Percentiles rank a stretch among this genome's conserved stretches.
Evolutionary conservation across 176 grass and related monocot species (phyloP).

Genomic region (Avena sativa): DNA sequence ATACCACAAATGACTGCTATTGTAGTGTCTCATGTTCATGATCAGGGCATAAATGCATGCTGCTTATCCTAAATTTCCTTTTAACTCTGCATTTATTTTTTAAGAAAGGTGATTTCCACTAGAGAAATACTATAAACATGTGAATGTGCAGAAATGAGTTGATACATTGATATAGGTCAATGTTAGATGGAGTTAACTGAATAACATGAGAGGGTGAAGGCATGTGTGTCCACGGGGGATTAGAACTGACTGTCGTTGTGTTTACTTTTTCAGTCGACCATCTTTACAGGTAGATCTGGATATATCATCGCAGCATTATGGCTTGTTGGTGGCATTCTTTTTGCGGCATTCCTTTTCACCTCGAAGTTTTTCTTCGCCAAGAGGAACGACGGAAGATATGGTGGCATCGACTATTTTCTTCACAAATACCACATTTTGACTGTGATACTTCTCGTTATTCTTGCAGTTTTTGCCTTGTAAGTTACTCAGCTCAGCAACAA

Average conservation of each 20-base stretch:
- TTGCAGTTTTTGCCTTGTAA: conserved; percentile 77
- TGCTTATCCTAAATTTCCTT: not conserved
- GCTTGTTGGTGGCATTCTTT: conserved; percentile 60
- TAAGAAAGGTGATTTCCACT: no score
- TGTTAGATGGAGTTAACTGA: not conserved
- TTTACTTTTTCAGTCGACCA: conserved; percentile 75
- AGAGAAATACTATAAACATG: no score
- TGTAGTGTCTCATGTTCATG: not conserved
- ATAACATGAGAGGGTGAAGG: not conserved
- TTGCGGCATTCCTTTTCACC: conserved; percentile 27
- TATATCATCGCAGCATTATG: conserved; percentile 78
- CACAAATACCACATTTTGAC: conserved; percentile 48
- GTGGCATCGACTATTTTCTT: conserved; percentile 42
- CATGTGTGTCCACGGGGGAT: not conserved
- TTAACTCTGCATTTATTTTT: not conserved
- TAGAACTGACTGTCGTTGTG: conserved; percentile 38
- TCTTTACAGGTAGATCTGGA: conserved; percentile 91
- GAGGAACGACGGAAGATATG: conserved; percentile 37
- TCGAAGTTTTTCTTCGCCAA: conserved; percentile 55
- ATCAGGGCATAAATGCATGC: not conserved
- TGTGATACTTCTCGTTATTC: conserved; percentile 58
- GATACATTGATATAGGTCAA: not conserved
- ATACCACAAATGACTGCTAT: conserved; percentile 6
- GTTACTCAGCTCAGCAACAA: conserved; percentile 17
- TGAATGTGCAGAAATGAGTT: not conserved